Evolutionary conservation across 768 basidiomycete genomes (phyloP).

Genomic region (Russula brevipes): DNA sequence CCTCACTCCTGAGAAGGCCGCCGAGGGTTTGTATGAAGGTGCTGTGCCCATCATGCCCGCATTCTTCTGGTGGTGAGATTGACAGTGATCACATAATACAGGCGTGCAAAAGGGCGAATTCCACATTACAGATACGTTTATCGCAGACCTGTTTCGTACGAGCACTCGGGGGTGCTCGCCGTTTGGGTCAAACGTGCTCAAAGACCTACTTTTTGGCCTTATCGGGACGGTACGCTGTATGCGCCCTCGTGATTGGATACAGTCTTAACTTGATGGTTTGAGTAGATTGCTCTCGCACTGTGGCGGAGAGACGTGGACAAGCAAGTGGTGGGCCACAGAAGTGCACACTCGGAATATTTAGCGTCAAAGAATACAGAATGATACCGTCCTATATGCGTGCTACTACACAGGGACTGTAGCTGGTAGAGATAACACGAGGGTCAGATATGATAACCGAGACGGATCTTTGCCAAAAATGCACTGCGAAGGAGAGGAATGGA

Average conservation of each 20-base stretch:
- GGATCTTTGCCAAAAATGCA: background rate
- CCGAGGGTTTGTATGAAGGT: conserved; percentile 57
- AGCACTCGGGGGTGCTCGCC: conserved; percentile 62
- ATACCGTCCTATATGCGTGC: background rate
- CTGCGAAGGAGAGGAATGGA: background rate
- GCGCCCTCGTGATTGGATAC: background rate
- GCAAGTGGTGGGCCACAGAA: conserved; percentile 32
- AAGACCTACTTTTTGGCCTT: conserved; percentile 46
- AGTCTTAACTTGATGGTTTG: background rate
- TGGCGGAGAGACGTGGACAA: conserved; percentile 40
- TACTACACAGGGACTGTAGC: background rate
- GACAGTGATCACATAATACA: conserved; percentile 26
- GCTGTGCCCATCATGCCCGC: conserved; percentile 14
- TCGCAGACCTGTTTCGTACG: conserved; percentile 61
- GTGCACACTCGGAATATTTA: conserved; percentile 36
- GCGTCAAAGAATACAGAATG: conserved; percentile 23
- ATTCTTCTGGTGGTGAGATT: background rate
- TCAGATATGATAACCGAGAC: background rate
- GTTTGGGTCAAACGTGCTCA: conserved; percentile 41
- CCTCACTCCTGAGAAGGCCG: conserved; percentile 58
- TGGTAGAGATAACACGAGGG: background rate
- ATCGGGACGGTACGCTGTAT: conserved; percentile 39
- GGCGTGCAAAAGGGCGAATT: conserved; percentile 65
- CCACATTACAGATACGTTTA: conserved; percentile 71
- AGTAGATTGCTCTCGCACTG: conserved; percentile 37